Evolutionary conservation across 169 alveolate species (phyloP), one percentile per base, ranked within the genome.

Genomic region (Blepharisma undulans): DNA sequence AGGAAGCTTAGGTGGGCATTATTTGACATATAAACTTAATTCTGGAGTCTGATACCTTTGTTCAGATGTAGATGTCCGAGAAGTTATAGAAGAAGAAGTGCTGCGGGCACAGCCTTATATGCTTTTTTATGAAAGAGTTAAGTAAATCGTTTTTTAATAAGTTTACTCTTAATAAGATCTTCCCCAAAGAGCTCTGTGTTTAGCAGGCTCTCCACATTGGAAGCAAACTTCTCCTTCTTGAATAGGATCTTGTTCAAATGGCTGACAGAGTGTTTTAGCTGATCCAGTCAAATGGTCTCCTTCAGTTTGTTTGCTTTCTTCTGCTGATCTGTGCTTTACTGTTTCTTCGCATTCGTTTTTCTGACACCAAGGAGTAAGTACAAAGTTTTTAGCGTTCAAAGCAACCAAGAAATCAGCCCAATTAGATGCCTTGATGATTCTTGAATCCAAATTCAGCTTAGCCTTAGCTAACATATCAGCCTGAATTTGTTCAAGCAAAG

Each of bases 351-450:
- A 96, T 72, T 87, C 89, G 27, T 91, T 36, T 71, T 87, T 93
- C 84, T 97, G 92, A 87, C 99, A 97, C 99, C 98, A 97, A 78
- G 96, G 97, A 77, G 98, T 94, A 25, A 93, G 85, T 6, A 95
- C 96, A 61, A 95, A 90, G 89, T 96, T 94, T 80, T 95, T 96
- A 30, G 87, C 76, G 86, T 96, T 96, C 25, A 97, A 87, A 72
- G 95, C 95, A n/a, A 33, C 92, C 96, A 96, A 94, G 82, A 97
- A 97, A 66, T 92, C 96, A 30, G 92, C 93, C 98, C 98, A 97
- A 66, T 90, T 95, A 7, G 88, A 82, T 22, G 97, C 98, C 25
- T 92, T 79, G 72, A 95, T 94, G 6, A 92, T 92, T 78, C 96
- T 93, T 27, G 87, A 90, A 30, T 95, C 92, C 60, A 96, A 90